Conservation (phyloP, 2,329 filamentous ascomycete genomes). For the Beauveria asiatica region DNA sequence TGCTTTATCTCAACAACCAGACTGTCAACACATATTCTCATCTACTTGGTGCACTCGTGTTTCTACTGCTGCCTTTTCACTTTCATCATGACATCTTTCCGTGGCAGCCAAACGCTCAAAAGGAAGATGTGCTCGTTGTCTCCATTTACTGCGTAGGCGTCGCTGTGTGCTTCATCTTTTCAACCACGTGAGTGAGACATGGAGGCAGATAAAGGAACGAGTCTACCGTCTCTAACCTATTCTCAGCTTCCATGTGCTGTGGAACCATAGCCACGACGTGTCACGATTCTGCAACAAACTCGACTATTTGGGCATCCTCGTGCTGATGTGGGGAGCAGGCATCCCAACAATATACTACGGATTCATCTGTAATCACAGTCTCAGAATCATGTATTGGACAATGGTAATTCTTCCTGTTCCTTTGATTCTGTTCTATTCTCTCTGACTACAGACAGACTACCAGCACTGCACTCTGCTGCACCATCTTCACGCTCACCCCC, state of each 20-base stretch:
- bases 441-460: background rate
- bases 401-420: background rate
- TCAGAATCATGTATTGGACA: constrained; percentile 14
- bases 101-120: background rate
- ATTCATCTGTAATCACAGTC: constrained; percentile 13
- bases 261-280: constrained; percentile 3
- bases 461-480: constrained; percentile 11
- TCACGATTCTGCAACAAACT: constrained; percentile 6
- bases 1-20: constrained; percentile 14
- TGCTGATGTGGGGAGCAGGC: constrained; percentile 9
- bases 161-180: constrained; percentile 15
- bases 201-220: background rate
- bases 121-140: constrained; percentile 12
- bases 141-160: constrained; percentile 14
- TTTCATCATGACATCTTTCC: constrained; percentile 5
- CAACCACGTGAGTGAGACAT: constrained; percentile 12
- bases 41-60: constrained; percentile 9
- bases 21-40: constrained; percentile 12
- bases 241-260: constrained; percentile 1
- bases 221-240: background rate
- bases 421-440: too few relatives aligned
- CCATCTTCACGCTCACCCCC: constrained; percentile 12
- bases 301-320: constrained; percentile 16
- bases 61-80: constrained; percentile 9
- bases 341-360: constrained; percentile 12